Evolutionary conservation across 108 stramenopile species (phyloP), one percentile per base, ranked within the genome.

Genomic region (Cylindrotheca fusiformis): DNA sequence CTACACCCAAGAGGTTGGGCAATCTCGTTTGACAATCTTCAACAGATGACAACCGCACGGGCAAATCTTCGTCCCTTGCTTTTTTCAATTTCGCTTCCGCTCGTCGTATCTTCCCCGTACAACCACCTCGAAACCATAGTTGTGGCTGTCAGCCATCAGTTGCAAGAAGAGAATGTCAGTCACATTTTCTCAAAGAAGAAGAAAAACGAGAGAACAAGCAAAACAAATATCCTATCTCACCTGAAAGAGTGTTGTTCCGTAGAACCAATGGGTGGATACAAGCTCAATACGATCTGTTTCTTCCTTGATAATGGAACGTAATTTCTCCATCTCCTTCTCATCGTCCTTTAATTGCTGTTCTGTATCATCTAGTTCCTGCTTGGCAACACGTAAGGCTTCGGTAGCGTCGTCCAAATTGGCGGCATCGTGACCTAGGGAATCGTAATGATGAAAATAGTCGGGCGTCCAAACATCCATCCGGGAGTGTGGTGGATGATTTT

Each of bases 61-160:
- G 63, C 21, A 56, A 48, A 22, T 66, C 45, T 27, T 56, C 31
- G 18, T 66, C 46, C 29, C 29, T 32, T 5, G 65, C 65, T 19
- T 27, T 46, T 1, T 6, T 20, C 21, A 66, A 46, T 28, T 66
- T 66, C 27, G 20, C 25, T 47, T 28, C n/a, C 1, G 65, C 65
- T 25, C 65, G 53, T 1, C 56, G 46, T 48, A 55, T 66, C 54
- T 66, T 66, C 2, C 65, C 65, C 24, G 27, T n/a, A 27, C 65
- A 66, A 27, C 65, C 65, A 21, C 65, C 65, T 20, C 65, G 65
- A 21, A 55, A 31, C 65, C 65, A 66, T 1, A 66, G 28, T 25
- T 66, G 65, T 29, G 65, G 65, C 36, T 66, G 65, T 10, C 6
- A 41, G 14, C 36, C 6, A 41, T n/a, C n/a, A n/a, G n/a, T n/a